Conservation (phyloP, 2,329 filamentous ascomycete species). For the Diplodia sapinea region DNA sequence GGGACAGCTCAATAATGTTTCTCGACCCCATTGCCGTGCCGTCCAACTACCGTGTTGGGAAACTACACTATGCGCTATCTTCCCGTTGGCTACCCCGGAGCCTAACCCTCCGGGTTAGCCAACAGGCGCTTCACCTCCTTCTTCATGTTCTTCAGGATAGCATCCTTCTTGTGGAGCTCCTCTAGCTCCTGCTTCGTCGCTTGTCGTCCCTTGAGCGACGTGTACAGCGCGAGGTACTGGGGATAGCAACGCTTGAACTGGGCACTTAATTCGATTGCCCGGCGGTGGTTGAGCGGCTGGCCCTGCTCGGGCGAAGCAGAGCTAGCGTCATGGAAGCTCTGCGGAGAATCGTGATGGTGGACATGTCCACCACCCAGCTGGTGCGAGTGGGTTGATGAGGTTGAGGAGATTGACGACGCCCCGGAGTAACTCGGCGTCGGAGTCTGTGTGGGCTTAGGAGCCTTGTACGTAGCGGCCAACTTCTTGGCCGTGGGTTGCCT, state of each 20-base stretch:
- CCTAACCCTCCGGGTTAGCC: not conserved
- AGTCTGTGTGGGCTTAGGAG: constrained; percentile 31
- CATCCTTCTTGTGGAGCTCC: constrained; percentile 53
- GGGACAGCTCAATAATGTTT: not conserved
- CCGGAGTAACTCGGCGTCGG: constrained; percentile 24
- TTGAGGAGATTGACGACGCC: constrained; percentile 11
- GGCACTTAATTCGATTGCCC: constrained; percentile 54
- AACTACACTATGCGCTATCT: not conserved
- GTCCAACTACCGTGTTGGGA: not conserved
- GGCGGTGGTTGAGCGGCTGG: constrained; percentile 40
- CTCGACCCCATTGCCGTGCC: not conserved
- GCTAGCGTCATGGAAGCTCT: constrained; percentile 39
- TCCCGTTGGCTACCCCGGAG: not conserved
- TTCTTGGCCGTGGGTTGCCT: constrained; percentile 29
- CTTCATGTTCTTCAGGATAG: constrained; percentile 60
- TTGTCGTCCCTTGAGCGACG: constrained; percentile 55
- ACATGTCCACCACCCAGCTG: constrained; percentile 40
- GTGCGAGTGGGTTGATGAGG: constrained; percentile 26
- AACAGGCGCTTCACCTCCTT: constrained; percentile 55
- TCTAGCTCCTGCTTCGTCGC: constrained; percentile 57
- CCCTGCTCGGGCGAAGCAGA: constrained; percentile 44
- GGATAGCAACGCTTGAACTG: constrained; percentile 65
- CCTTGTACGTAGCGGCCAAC: constrained; percentile 33
- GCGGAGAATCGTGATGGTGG: constrained; percentile 38
- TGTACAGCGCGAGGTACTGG: constrained; percentile 63